Base-by-base conservation (phyloP, 805 yeast genomes). In the Ogataea pini region DNA sequence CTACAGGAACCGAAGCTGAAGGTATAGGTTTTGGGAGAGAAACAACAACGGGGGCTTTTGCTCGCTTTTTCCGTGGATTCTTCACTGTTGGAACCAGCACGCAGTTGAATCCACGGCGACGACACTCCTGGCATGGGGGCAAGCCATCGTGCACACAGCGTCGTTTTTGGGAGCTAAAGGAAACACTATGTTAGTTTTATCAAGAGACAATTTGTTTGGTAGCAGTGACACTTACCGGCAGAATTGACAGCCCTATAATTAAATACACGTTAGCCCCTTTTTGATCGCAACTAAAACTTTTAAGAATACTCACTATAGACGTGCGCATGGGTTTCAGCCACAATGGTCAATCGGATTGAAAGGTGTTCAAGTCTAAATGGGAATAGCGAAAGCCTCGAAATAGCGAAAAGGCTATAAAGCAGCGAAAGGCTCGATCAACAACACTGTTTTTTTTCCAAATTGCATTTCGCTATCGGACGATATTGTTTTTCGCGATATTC, bases 91-190 rank as follows among this genome's bases (percentile, higher is more conserved):
- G 28, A 7, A 34, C 22, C 28, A 46, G 40, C n/a, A 16, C 36
- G 27, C 49, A 46, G 25, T 39, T 20, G 13, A 32, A 9, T 17
- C 27, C 20, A 3, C 40, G 42, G 7, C 24, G 24, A 19, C 16
- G 27, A 27, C 49, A 46, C 16, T 33, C 43, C 14, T 24, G 34
- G 22, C 49, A 46, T 4, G 49, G 49, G 13, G 49, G 36, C 3
- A n/a, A n/a, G 5, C 49, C 49, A 10, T 46, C 36, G 29, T 46
- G 49, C 13, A 39, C 14, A 31, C 49, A 46, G 12, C 40, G 40
- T 3, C 44, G 49, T 29, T 46, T 46, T 24, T 41, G 44, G 2
- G 40, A 41, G 19, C 49, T 39, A 10, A 24, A 9, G 20, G 31
- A n/a, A n/a, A n/a, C n/a, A n/a, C n/a, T n/a, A n/a, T n/a, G n/a